Evolutionary conservation across 1,284 basidiomycete genomes (phyloP).

Genomic region (Cutaneotrichosporon mucoides): DNA sequence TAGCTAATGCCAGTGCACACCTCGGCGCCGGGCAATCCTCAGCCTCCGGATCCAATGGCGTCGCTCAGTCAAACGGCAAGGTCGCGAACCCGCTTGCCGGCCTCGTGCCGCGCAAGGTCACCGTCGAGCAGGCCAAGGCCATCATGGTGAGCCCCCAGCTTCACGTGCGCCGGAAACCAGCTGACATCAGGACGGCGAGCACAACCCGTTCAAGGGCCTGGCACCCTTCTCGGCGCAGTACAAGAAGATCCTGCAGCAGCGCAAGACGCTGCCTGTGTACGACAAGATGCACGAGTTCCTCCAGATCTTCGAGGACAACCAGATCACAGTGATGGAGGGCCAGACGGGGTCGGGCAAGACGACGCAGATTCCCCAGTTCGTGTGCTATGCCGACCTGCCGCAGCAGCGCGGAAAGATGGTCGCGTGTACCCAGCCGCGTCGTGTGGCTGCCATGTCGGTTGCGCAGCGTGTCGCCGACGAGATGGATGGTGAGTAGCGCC

Average conservation of each 20-base stretch:
- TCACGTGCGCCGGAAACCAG: neutral
- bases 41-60: conserved; percentile 1
- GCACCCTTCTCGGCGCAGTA: conserved; percentile 72
- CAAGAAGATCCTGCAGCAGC: conserved; percentile 75
- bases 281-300: conserved; percentile 90
- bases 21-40: conserved; percentile 11
- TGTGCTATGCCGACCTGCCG: conserved; percentile 86
- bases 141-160: conserved; percentile 59
- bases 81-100: conserved; percentile 62
- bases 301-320: conserved; percentile 76
- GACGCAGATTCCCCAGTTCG: conserved; percentile 97
- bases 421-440: conserved; percentile 93
- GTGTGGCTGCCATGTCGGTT: conserved; percentile 97
- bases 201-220: conserved; percentile 81
- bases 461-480: conserved; percentile 98
- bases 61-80: conserved; percentile 7
- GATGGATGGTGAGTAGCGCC: conserved; percentile 72
- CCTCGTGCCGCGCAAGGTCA: conserved; percentile 73
- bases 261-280: conserved; percentile 88
- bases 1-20: conserved; percentile 27
- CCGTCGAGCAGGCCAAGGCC: conserved; percentile 63
- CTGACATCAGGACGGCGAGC: conserved; percentile 62
- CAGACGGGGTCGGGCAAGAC: conserved; percentile 99
- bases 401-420: conserved; percentile 84
- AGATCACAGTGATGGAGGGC: conserved; percentile 93